Evolutionary conservation across 108 stramenopile genomes (phyloP), one percentile per base, ranked within the genome.

Genomic region (Pseudonitzschia multistriata): DNA sequence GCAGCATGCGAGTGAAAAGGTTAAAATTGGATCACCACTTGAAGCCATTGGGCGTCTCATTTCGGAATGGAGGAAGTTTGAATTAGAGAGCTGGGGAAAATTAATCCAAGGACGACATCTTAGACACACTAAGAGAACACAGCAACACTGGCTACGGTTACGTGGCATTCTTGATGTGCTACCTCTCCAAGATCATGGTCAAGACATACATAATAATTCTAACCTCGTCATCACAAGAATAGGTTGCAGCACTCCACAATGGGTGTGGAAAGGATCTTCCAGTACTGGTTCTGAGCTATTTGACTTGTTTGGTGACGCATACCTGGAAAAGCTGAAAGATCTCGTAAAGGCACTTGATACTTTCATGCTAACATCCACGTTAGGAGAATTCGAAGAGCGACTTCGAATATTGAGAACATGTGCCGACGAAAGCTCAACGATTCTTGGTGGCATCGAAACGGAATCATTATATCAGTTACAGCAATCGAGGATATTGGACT

Each of bases 41-140:
- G 49, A 62, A 31, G 76, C 82, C 29, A 68, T 99, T 3, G 85
- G 87, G 19, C 47, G 78, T 21, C 68, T 98, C n/a, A 95, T 98
- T 4, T 87, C 90, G 17, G 71, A 79, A 29, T 99, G 97, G 97
- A 74, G 98, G 47, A 91, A 88, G 61, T 39, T 97, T 0, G 97
- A 99, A 80, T 82, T 98, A 7, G 70, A 86, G n/a, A 91, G 90
- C 68, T 99, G 98, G 98, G 78, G 88, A 0, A 62, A 55, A 60
- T 71, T 95, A 11, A 61, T 95, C 24, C 72, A 73, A 30, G 69
- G 70, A 29, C 68, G 94, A 13, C 83, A 88, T 62, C 68, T 78
- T 25, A 72, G 79, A 22, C 65, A 80, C 37, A 69, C 66, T 24
- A 66, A 78, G 5, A 80, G 74, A 29, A 86, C 90, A 4, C 74